Conservation (phyloP, 345 rosid genomes). For the Carallia brachiata region DNA sequence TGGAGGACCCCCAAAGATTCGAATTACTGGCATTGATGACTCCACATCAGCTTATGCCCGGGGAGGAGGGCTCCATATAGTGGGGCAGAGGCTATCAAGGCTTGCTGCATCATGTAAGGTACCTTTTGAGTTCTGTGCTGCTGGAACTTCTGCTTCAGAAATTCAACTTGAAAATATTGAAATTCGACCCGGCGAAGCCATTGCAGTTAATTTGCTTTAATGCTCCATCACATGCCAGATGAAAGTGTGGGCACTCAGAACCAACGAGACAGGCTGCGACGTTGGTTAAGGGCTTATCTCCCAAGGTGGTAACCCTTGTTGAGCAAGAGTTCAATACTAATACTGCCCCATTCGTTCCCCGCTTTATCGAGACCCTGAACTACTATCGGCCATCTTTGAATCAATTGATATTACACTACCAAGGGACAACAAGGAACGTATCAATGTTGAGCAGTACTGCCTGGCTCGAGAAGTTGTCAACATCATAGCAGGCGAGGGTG, state of each 20-base stretch:
- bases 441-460: constrained; percentile 90
- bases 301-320: constrained; percentile 78
- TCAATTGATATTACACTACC: constrained; percentile 71
- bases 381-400: constrained; percentile 72
- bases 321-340: constrained; percentile 91
- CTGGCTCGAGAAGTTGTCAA: constrained; percentile 94
- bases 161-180: constrained; percentile 63
- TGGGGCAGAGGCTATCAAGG: constrained; percentile 65
- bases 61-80: constrained; percentile 80
- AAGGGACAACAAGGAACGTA: constrained; percentile 78
- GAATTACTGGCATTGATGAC: constrained; percentile 88
- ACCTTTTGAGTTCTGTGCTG: constrained; percentile 73
- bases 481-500: constrained; percentile 86
- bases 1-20: constrained; percentile 77
- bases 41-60: constrained; percentile 75
- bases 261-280: constrained; percentile 79
- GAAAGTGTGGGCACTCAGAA: constrained; percentile 82
- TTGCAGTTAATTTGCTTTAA: constrained; percentile 74
- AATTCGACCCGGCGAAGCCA: constrained; percentile 64
- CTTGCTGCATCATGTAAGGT: constrained; percentile 72
- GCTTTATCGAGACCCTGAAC: constrained; percentile 71
- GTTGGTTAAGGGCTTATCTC: constrained; percentile 69
- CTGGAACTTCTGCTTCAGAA: constrained; percentile 55
- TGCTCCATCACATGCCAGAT: constrained; percentile 93
- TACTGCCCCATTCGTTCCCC: constrained; percentile 73